Conservation (phyloP, 768 basidiomycete genomes). For the Candolleomyces aberdarensis region DNA sequence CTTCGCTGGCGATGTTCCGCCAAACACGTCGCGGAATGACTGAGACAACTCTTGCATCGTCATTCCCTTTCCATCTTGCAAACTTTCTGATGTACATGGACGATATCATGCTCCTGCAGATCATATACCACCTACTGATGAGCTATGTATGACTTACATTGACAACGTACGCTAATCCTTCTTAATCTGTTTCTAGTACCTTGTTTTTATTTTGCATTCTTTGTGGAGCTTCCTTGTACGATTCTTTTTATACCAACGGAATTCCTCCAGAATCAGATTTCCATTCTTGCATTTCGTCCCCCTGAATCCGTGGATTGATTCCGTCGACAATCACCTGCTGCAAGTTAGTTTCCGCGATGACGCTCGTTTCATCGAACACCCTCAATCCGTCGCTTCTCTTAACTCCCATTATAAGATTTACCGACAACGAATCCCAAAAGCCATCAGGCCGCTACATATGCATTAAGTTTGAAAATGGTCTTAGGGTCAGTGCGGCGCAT, state of each 20-base stretch:
- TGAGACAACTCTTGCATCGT: not conserved
- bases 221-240: not conserved
- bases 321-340: no score
- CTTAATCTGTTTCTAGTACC: slow-evolving; percentile 1
- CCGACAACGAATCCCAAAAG: no score
- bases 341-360: no score
- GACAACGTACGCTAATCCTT: not conserved
- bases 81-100: slow-evolving; percentile 1
- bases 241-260: not conserved
- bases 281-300: no score
- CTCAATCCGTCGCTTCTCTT: no score
- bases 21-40: not conserved
- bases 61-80: not conserved
- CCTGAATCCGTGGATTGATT: no score
- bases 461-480: no score
- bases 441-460: no score
- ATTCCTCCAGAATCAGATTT: no score
- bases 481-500: no score
- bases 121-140: slow-evolving; percentile 7
- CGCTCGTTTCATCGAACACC: no score
- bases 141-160: not conserved
- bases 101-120: not conserved
- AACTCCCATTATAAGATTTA: no score
- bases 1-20: not conserved
- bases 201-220: not conserved